These are phyloP conservation scores for Fusarium temperatum DNA, from an alignment of 2,329 filamentous ascomycete genomes.

Conservation along the genomic window DNA sequence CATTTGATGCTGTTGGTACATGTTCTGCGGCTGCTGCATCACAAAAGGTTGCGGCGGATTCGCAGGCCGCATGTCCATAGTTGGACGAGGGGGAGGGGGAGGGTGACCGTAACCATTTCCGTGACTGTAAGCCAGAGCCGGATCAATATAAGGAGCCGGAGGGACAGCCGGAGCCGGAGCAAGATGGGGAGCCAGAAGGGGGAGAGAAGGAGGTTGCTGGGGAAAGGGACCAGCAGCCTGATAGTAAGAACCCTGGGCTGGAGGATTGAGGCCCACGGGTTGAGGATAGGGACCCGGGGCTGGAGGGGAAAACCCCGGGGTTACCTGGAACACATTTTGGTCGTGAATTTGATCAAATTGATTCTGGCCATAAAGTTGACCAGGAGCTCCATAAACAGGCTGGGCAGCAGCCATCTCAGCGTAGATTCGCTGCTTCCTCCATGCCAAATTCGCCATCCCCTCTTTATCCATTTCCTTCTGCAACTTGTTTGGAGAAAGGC, in stretches of 20 bases:
- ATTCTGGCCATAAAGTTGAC: neutral
- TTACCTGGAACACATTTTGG: neutral
- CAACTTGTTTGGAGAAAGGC: neutral
- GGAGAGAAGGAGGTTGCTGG: neutral
- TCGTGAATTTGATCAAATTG: neutral
- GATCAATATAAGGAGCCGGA: too few relatives aligned
- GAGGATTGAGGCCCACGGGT: too few relatives aligned
- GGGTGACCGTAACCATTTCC: too few relatives aligned
- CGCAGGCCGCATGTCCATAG: rapidly evolving
- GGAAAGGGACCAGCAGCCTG: neutral
- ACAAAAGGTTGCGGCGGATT: too few relatives aligned
- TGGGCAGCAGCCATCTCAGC: neutral
- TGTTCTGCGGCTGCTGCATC: neutral
- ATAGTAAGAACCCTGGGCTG: neutral
- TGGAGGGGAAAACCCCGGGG: neutral
- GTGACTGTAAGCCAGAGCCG: too few relatives aligned
- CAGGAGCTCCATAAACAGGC: neutral
- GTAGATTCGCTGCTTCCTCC: too few relatives aligned
- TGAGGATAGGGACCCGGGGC: neutral
- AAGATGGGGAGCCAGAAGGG: neutral
- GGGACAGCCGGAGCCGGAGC: neutral
- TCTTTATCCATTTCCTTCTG: neutral
- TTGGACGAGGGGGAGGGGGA: neutral
- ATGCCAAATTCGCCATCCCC: too few relatives aligned
- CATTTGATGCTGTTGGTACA: neutral